Evolutionary conservation across 192 early-diverging fungal species (phyloP), one percentile per base, ranked within the genome.

Genomic region (Spinellus fusiger): DNA sequence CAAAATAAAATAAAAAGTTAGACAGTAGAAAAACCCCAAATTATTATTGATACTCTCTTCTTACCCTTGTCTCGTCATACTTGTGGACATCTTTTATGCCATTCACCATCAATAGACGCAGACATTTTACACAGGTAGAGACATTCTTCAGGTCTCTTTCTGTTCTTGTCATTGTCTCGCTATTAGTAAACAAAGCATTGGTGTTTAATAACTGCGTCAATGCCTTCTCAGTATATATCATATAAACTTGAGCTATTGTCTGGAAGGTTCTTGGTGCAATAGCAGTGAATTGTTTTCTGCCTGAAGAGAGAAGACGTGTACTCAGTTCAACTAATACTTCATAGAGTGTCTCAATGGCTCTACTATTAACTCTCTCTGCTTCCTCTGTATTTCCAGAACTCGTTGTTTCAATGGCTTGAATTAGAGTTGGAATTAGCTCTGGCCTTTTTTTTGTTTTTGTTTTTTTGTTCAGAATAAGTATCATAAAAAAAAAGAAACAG

Each of bases 71-170:
- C 51, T 82, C 85, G n/a, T 77, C 73, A 26, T 66, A 71, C 18
- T 84, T 73, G 22, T 82, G 70, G 47, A 82, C 73, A 46, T 89
- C 80, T 8, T 70, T 73, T 35, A 82, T 84, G 8, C 93, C 93
- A 67, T 87, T 85, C 13, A 91, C 81, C 31, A 88, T 77, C n/a
- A 94, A 74, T 23, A 91, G 79, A 9, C 92, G 80, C 49, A 95
- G 60, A 29, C 79, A 82, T 62, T 92, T 92, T 12, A 95, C 64
- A 49, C 85, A 80, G 38, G 88, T 73, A 7, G 83, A 68, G 9
- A 84, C 82, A 12, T 83, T 71, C 56, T 82, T 83, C 53, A 93
- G 65, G 37, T 81, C 68, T 25, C 63, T 54, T 27, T 73, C 52
- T 22, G 71, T 56, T 23, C 65, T 33, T 29, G 59, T 56, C 52